Evolutionary conservation across 2,329 filamentous ascomycete species (phyloP), one percentile per base, ranked within the genome.

Genomic region (Cladophialophora immunda): DNA sequence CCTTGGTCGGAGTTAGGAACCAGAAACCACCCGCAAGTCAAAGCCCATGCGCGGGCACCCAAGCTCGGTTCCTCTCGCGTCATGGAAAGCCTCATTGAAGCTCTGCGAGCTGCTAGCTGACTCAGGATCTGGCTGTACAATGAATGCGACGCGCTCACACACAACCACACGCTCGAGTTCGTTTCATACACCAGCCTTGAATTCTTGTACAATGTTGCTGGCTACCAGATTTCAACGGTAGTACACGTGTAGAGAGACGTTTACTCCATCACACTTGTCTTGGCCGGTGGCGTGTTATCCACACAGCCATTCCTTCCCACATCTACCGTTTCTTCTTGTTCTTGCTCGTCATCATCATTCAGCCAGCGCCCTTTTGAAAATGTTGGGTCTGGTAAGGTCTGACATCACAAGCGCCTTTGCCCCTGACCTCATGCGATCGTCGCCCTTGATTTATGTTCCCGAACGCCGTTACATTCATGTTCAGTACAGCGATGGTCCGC

Each of bases 1-100:
- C 22, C 32, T 38, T 11, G 32, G n/a, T 25, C 62, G 62, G 62
- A 65, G 41, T 65, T 65, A 65, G 62, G 62, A 65, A 58, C 56
- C 1, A 13, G 7, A 56, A 52, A 38, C 19, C 34, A 17, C 17
- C 53, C 60, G 50, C 60, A 53, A 17, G 29, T n/a, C 8, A 41
- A 38, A 19, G 53, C 22, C 53, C 27, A 22, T 55, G 25, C 11
- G 27, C 29, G 4, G 50, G 19, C n/a, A 27, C 15, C 19, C 54
- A 41, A n/a, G 54, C 32, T 58, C 36, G 25, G 1, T 41, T 27
- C 55, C 55, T 38, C 55, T 58, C 34, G 41, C 27, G 36, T 41
- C 56, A 11, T 27, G 36, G 56, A 41, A 58, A 47, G 56, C 57
- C 38, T 59, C 57, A 25, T 30, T 47, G 17, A 50, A 30, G 29